Base-by-base conservation (phyloP, 192 early-diverging fungal genomes). In the Pilobolus umbonatus region DNA sequence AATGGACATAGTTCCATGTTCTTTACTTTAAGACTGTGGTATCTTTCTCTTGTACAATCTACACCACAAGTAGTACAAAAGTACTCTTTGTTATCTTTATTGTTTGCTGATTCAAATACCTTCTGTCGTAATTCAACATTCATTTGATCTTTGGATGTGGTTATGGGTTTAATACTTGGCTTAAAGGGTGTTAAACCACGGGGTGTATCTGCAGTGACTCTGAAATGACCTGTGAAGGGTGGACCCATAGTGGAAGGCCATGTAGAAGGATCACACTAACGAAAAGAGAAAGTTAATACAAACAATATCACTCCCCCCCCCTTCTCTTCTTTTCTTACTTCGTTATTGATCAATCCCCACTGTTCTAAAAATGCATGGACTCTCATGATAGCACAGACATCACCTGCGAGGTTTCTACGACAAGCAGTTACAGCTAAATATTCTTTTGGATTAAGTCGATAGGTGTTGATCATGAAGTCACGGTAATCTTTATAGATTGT, bases 331-430 rank as follows among this genome's bases (percentile, higher is more conserved):
- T 1, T 43, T 43, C 24, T 45, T 68, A 92, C 91, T 81, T 99
- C 93, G 72, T 96, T 94, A 74, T 99, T 99, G 65, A 99, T 92
- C 28, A 99, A 76, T 1, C 97, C 97, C 97, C 97, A 99, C 68
- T 99, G 95, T 74, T 99, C 95, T 46, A 99, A 76, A 58, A 99
- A 95, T 3, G 95, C 92, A 75, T 99, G 97, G 4, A 99, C 94
- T 46, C 97, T 80, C 73, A 98, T 94, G 54, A 99, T 97, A 3
- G 95, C 92, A 65, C 97, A 96, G 6, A 99, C 97, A 77, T 99
- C 97, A 22, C 97, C 97, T 0, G 94, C 93, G 62, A 99, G 75
- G 72, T 98, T 97, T 22, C 97, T 77, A 48, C 95, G 72, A 74
- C 94, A 97, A 1, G 97, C 97, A 4, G 97, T 99, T 8, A 99